Conservation (phyloP, 164 flowering plant species). For the Malania oleifera region DNA sequence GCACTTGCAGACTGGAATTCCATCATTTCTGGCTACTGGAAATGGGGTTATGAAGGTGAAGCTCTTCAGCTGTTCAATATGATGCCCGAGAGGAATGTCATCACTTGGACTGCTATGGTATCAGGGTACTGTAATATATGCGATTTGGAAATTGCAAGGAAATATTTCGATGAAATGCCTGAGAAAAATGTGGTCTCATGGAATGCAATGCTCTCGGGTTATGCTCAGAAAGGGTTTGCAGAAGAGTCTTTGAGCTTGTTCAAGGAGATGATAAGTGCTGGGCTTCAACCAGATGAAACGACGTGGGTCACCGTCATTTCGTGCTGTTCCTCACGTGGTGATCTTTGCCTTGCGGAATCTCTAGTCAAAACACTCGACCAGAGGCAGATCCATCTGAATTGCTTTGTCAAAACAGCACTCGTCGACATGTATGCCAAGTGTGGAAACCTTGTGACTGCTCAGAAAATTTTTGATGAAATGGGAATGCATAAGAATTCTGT, state of each 20-base stretch:
- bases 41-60: background rate
- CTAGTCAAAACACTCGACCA: background rate
- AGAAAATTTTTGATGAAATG: background rate
- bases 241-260: background rate
- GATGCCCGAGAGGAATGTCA: background rate
- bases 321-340: background rate
- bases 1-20: background rate
- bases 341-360: background rate
- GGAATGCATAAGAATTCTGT: background rate
- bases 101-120: background rate
- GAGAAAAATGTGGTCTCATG: background rate
- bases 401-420: background rate
- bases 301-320: background rate
- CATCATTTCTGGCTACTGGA: background rate
- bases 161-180: background rate
- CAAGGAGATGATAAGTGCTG: background rate
- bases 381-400: background rate
- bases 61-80: background rate
- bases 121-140: background rate
- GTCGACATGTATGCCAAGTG: background rate
- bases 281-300: background rate
- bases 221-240: background rate
- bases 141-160: background rate
- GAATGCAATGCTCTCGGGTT: constrained; percentile 3
- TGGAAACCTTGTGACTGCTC: background rate